Conservation (phyloP, 2,329 filamentous ascomycete species). For the Huntiella abstrusa region DNA sequence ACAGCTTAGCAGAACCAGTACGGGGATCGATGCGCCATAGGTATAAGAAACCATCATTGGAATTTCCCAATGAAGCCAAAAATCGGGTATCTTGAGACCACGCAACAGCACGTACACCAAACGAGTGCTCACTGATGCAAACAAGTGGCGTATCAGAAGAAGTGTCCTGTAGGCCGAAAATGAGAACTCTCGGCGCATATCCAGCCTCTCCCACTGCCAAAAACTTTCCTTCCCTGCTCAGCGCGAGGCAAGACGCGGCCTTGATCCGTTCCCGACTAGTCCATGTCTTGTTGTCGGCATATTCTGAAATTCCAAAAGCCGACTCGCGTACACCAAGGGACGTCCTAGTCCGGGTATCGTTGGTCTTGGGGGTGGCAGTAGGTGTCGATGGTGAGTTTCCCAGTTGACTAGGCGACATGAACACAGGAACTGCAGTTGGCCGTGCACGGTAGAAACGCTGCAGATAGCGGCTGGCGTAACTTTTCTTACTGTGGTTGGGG, state of each 20-base stretch:
- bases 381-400: conserved; percentile 31
- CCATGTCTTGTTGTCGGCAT: conserved; percentile 60
- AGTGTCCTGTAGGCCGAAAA: conserved; percentile 69
- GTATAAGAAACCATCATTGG: conserved; percentile 87
- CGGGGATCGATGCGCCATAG: conserved; percentile 76
- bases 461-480: conserved; percentile 22
- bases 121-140: conserved; percentile 74
- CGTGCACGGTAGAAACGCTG: conserved; percentile 86
- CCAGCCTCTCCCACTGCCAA: conserved; percentile 90
- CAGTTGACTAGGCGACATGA: conserved; percentile 36
- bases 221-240: conserved; percentile 73
- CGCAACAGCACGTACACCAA: conserved; percentile 71
- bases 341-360: conserved; percentile 42
- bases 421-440: conserved; percentile 51
- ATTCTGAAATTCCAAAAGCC: conserved; percentile 26
- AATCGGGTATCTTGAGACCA: conserved; percentile 79
- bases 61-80: conserved; percentile 69
- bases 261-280: conserved; percentile 86
- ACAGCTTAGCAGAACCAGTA: conserved; percentile 58
- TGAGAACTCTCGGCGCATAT: conserved; percentile 75
- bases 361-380: conserved; percentile 38
- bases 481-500: conserved; percentile 26
- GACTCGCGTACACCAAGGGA: conserved; percentile 30
- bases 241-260: conserved; percentile 73
- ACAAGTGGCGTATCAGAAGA: conserved; percentile 68